These are phyloP conservation scores for Veloporphyrellus conicus DNA, from an alignment of 1,284 basidiomycete genomes.

Conservation along the genomic window DNA sequence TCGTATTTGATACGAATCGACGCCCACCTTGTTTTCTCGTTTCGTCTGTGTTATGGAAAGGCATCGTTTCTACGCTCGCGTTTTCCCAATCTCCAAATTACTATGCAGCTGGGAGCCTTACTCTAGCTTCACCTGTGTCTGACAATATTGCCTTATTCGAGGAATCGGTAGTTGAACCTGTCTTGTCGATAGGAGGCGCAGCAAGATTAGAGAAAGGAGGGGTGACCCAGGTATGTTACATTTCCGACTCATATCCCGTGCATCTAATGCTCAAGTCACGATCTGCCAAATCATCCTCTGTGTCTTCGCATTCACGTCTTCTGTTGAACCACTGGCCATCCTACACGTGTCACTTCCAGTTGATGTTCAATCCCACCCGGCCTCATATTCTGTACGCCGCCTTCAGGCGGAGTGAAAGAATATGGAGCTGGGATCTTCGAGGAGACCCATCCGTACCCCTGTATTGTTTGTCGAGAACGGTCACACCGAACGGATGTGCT, in stretches of 20 bases:
- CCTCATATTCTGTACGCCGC: constrained; percentile 75
- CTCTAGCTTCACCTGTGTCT: constrained; percentile 44
- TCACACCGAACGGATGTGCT: not conserved
- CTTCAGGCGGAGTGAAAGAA: constrained; percentile 60
- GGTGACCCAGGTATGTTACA: constrained; percentile 61
- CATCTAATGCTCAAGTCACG: not conserved
- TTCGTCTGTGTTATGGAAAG: constrained; percentile 38
- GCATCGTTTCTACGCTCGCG: constrained; percentile 78
- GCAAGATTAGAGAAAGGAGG: constrained; percentile 27
- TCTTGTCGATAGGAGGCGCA: constrained; percentile 55
- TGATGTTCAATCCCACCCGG: constrained; percentile 72
- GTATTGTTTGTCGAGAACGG: constrained; percentile 33
- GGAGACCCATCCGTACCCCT: constrained; percentile 48
- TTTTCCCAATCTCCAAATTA: constrained; percentile 63
- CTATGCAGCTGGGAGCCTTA: constrained; percentile 70
- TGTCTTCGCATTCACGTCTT: not conserved
- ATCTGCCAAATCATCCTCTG: not conserved
- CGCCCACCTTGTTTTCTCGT: not conserved
- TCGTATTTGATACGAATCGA: not conserved
- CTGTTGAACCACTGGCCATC: not conserved
- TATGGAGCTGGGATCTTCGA: constrained; percentile 80
- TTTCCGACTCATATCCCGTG: not conserved
- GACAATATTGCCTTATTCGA: constrained; percentile 75
- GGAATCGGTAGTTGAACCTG: constrained; percentile 52
- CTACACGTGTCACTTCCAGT: constrained; percentile 38